Evolutionary conservation across 1,284 basidiomycete genomes (phyloP).

Genomic region (Rhodotorula glutinis): DNA sequence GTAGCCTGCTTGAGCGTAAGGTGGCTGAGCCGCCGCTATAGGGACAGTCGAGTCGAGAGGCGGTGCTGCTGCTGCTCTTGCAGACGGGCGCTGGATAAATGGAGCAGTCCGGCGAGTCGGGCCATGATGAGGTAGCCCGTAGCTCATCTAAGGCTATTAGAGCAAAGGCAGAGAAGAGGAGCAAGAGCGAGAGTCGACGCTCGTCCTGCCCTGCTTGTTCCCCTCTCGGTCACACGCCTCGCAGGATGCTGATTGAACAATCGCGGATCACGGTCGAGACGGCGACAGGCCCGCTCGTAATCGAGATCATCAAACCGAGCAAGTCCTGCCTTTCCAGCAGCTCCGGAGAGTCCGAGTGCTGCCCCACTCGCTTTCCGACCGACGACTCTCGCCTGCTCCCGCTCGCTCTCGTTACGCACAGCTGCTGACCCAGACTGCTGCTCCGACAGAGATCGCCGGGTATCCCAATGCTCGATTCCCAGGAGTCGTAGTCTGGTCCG

Average conservation of each 20-base stretch:
- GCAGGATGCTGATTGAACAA: conserved; percentile 33
- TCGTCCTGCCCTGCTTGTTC: no score
- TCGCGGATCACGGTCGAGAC: conserved; percentile 15
- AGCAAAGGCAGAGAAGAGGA: no score
- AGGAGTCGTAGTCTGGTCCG: conserved; percentile 42
- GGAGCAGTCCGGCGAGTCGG: conserved; percentile 13
- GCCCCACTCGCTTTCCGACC: no score
- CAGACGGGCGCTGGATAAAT: conserved; percentile 13
- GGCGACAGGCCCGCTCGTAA: conserved; percentile 60
- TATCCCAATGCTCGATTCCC: conserved; percentile 81
- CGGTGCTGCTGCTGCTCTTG: background rate
- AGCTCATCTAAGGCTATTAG: conserved; percentile 13
- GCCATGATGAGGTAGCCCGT: background rate
- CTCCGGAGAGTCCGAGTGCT: no score
- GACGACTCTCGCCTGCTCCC: background rate
- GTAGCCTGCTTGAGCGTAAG: background rate
- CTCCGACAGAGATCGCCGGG: conserved; percentile 54
- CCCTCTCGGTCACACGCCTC: no score
- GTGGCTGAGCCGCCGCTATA: background rate
- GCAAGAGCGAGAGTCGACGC: no score
- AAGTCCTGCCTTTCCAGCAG: no score
- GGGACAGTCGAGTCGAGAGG: background rate
- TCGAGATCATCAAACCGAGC: conserved; percentile 68
- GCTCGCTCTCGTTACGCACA: background rate
- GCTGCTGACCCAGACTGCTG: background rate